Percentiles rank a stretch among this genome's conserved stretches.
These are phyloP conservation scores for Viridothelium virens DNA, from an alignment of 495 filamentous ascomycete species.

Conservation along the genomic window DNA sequence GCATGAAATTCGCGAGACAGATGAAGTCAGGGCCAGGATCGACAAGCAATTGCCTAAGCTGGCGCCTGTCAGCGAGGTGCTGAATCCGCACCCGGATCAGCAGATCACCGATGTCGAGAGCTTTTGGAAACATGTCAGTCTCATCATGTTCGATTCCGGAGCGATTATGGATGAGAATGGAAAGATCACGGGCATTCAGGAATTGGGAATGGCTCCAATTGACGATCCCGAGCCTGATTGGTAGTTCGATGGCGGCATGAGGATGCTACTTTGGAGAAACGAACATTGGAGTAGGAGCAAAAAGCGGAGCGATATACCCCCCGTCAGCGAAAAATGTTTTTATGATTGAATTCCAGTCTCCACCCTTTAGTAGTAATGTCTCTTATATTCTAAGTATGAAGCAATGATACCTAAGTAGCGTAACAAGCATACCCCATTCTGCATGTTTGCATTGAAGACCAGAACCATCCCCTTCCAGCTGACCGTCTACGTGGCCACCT, in stretches of 20 bases:
- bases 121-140: slow-evolving; percentile 4
- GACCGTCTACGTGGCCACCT: neutral
- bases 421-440: neutral
- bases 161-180: slow-evolving; percentile 1
- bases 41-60: slow-evolving; percentile 38
- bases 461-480: neutral
- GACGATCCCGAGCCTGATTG: neutral
- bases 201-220: neutral
- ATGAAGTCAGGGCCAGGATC: slow-evolving; percentile 46
- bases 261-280: neutral
- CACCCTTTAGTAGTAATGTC: neutral
- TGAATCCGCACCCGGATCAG: neutral
- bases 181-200: slow-evolving; percentile 1
- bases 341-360: neutral
- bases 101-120: slow-evolving; percentile 7
- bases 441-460: neutral
- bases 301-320: neutral
- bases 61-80: neutral
- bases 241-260: neutral
- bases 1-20: slow-evolving; percentile 55
- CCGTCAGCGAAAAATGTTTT: neutral
- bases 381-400: neutral
- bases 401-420: slow-evolving; percentile 2
- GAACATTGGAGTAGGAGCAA: neutral
- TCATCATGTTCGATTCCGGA: neutral